Evolutionary conservation across 441 rosid genomes (phyloP).

Genomic region (Macaranga tanarius): DNA sequence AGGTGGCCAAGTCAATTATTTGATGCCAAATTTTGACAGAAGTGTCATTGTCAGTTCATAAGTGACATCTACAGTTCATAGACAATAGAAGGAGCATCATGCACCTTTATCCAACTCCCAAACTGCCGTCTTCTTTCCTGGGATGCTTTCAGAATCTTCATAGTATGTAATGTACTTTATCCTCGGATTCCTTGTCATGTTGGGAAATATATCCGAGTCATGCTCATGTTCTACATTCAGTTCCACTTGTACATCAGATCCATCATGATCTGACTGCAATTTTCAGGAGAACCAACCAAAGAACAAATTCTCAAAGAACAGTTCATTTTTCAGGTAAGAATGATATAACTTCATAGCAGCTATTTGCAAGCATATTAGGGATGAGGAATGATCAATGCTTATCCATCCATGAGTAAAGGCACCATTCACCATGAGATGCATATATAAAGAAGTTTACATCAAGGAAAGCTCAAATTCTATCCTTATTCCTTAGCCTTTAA

Average conservation of each 20-base stretch:
- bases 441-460: not conserved
- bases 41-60: not conserved
- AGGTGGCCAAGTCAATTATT: not conserved
- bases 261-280: slow-evolving; percentile 93
- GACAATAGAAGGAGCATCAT: slow-evolving; percentile 24
- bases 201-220: slow-evolving; percentile 71
- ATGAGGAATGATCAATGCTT: not conserved
- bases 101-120: slow-evolving; percentile 98
- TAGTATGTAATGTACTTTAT: slow-evolving; percentile 84
- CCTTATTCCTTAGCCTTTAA: not conserved
- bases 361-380: not conserved
- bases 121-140: slow-evolving; percentile 90
- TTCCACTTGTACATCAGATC: slow-evolving; percentile 81
- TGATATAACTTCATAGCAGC: not conserved
- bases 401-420: not conserved
- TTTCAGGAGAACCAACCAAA: slow-evolving; percentile 23
- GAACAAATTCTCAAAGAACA: slow-evolving; percentile 21
- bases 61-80: slow-evolving; percentile 29
- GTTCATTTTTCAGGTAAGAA: slow-evolving; percentile 6
- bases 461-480: not conserved
- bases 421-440: not conserved
- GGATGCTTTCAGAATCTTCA: slow-evolving; percentile 89
- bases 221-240: slow-evolving; percentile 71
- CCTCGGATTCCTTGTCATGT: slow-evolving; percentile 81
- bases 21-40: not conserved